These are phyloP conservation scores for Dryas octopetala DNA, from an alignment of 306 rosid species.

Conservation along the genomic window DNA sequence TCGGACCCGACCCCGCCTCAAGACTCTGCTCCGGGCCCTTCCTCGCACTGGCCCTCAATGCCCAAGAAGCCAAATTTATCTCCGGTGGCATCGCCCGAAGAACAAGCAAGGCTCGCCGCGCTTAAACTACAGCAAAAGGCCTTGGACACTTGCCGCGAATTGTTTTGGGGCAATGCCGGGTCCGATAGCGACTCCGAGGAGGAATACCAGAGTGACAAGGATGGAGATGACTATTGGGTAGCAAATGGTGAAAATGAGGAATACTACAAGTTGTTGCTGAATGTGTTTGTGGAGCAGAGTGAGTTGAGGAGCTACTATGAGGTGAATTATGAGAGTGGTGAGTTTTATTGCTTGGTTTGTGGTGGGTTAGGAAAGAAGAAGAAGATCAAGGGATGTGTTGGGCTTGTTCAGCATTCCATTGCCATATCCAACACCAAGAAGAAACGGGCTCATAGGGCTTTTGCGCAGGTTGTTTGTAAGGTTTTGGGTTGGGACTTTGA, in stretches of 20 bases:
- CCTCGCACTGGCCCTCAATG: constrained; percentile 42
- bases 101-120: constrained; percentile 24
- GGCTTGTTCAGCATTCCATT: constrained; percentile 58
- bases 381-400: constrained; percentile 52
- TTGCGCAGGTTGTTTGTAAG: constrained; percentile 55
- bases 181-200: constrained; percentile 26
- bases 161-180: constrained; percentile 35
- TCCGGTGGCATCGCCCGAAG: constrained; percentile 31
- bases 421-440: constrained; percentile 40
- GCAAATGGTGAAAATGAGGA: constrained; percentile 23
- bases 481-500: constrained; percentile 68
- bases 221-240: constrained; percentile 2
- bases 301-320: constrained; percentile 59
- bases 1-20: constrained; percentile 21
- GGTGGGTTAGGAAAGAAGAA: constrained; percentile 55
- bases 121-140: constrained; percentile 47
- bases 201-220: constrained; percentile 29
- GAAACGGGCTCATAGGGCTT: constrained; percentile 58
- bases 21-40: constrained; percentile 10
- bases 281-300: constrained; percentile 44
- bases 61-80: constrained; percentile 27
- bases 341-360: constrained; percentile 72
- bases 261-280: constrained; percentile 45
- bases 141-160: constrained; percentile 41
- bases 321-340: constrained; percentile 46